Conservation (phyloP, 2,329 filamentous ascomycete genomes). For the Colletotrichum echinochloae region DNA sequence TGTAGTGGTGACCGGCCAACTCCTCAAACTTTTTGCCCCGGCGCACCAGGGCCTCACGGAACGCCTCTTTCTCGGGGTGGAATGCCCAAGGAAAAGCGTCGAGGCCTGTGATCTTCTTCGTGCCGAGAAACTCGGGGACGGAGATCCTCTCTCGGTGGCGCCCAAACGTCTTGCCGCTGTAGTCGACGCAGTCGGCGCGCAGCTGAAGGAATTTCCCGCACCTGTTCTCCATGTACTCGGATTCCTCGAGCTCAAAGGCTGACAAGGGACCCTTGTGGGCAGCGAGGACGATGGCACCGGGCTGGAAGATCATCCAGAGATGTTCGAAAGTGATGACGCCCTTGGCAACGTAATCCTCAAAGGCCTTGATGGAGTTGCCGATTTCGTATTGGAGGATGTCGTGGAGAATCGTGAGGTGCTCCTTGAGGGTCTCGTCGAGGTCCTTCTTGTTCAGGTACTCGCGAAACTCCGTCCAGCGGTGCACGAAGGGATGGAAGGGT, state of each 20-base stretch:
- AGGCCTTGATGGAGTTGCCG: slow-evolving; percentile 60
- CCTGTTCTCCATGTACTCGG: slow-evolving; percentile 52
- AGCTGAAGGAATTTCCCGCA: slow-evolving; percentile 56
- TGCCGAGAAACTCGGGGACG: slow-evolving; percentile 58
- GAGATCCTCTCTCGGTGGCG: slow-evolving; percentile 50
- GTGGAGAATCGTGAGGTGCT: slow-evolving; percentile 61
- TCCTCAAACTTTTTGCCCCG: slow-evolving; percentile 60
- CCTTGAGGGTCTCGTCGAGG: slow-evolving; percentile 57
- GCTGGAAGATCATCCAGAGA: slow-evolving; percentile 66
- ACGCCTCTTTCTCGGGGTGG: slow-evolving; percentile 54
- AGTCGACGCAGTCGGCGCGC: slow-evolving; percentile 58
- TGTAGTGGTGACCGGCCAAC: slow-evolving; percentile 61
- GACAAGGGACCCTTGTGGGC: slow-evolving; percentile 54
- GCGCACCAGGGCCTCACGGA: slow-evolving; percentile 51
- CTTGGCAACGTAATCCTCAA: slow-evolving; percentile 64
- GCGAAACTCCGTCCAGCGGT: slow-evolving; percentile 69
- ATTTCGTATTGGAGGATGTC: slow-evolving; percentile 64
- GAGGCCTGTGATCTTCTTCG: slow-evolving; percentile 57
- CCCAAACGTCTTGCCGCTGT: slow-evolving; percentile 61
- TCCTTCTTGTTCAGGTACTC: slow-evolving; percentile 55
- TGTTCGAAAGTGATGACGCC: slow-evolving; percentile 65
- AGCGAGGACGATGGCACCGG: slow-evolving; percentile 56
- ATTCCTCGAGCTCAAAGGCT: slow-evolving; percentile 54
- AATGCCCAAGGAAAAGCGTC: slow-evolving; percentile 58
- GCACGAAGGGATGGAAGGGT: slow-evolving; percentile 73